phyloP scores from a whole-genome alignment of 1,284 basidiomycete species.

The Rhodotorula sp. region DNA sequence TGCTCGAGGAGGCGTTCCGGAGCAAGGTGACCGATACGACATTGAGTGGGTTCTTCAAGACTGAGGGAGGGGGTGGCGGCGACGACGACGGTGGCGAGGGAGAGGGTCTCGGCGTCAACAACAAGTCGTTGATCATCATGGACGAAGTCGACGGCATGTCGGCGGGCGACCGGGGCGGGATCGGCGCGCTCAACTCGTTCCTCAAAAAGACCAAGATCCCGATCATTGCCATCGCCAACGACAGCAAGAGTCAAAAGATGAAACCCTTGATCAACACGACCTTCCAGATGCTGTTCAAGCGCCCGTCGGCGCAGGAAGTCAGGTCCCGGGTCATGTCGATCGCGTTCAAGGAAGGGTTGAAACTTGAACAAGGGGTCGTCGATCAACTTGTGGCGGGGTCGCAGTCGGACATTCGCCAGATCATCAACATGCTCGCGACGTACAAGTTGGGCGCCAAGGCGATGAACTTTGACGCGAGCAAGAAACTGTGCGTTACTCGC shows the following conservation, averaged over 20 bases:
- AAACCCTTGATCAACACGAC: constrained; percentile 77
- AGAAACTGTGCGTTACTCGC: constrained; percentile 65
- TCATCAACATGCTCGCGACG: constrained; percentile 96
- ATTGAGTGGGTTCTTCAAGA: constrained; percentile 75
- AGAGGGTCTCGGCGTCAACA: constrained; percentile 61
- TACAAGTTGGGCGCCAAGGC: constrained; percentile 74
- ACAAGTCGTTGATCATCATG: constrained; percentile 89
- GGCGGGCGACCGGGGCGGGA: constrained; percentile 87
- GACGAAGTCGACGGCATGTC: constrained; percentile 99
- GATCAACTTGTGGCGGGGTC: constrained; percentile 86
- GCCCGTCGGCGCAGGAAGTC: constrained; percentile 71
- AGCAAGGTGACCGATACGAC: constrained; percentile 67
- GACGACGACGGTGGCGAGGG: neutral
- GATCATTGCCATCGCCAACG: constrained; percentile 97
- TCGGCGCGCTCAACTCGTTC: constrained; percentile 84
- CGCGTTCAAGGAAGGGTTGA: constrained; percentile 81
- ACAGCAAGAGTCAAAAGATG: constrained; percentile 79
- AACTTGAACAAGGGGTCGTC: constrained; percentile 81
- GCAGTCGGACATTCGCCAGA: constrained; percentile 92
- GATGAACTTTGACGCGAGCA: constrained; percentile 88
- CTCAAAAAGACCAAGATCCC: constrained; percentile 97
- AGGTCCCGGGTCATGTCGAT: constrained; percentile 86
- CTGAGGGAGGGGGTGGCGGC: constrained; percentile 48
- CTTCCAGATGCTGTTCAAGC: constrained; percentile 63
- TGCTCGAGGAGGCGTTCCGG: constrained; percentile 67